Percentiles rank a stretch among this genome's conserved stretches.
Evolutionary conservation across 2,329 filamentous ascomycete species (phyloP).

Genomic region (Alternaria longipes): DNA sequence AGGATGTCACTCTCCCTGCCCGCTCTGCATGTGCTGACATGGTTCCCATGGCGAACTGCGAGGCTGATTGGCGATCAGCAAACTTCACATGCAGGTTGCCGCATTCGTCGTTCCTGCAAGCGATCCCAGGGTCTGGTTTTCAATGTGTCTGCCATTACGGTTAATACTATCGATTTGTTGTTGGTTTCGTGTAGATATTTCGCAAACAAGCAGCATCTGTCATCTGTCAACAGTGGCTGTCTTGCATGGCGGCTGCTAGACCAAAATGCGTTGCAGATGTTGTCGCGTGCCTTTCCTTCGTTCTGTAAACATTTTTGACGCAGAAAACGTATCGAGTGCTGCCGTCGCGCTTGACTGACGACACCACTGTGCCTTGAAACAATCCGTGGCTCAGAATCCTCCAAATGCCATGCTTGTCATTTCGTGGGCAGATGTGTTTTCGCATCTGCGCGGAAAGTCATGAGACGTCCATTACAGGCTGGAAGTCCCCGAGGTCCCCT

Average conservation of each 20-base stretch:
- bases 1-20: not conserved
- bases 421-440: not conserved
- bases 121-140: slow-evolving; percentile 7
- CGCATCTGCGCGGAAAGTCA: not conserved
- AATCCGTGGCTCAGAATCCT: slow-evolving; percentile 9
- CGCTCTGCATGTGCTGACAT: slow-evolving; percentile 21
- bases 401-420: not conserved
- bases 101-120: slow-evolving; percentile 14
- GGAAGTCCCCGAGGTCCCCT: not conserved
- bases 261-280: slow-evolving; percentile 1
- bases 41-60: slow-evolving; percentile 20
- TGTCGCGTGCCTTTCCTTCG: slow-evolving; percentile 20
- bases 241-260: not conserved
- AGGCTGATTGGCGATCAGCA: slow-evolving; percentile 15
- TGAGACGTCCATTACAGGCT: not conserved
- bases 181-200: not conserved
- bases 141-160: slow-evolving; percentile 5
- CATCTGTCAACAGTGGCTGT: slow-evolving; percentile 2
- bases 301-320: slow-evolving; percentile 35
- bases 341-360: not conserved
- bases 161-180: slow-evolving; percentile 5
- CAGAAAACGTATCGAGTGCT: slow-evolving; percentile 29
- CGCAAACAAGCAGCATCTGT: slow-evolving; percentile 3
- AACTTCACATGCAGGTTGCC: slow-evolving; percentile 21
- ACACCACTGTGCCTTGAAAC: slow-evolving; percentile 25